Evolutionary conservation across 257 asterid genomes (phyloP).

Genomic region (Solanum pinnatisectum): DNA sequence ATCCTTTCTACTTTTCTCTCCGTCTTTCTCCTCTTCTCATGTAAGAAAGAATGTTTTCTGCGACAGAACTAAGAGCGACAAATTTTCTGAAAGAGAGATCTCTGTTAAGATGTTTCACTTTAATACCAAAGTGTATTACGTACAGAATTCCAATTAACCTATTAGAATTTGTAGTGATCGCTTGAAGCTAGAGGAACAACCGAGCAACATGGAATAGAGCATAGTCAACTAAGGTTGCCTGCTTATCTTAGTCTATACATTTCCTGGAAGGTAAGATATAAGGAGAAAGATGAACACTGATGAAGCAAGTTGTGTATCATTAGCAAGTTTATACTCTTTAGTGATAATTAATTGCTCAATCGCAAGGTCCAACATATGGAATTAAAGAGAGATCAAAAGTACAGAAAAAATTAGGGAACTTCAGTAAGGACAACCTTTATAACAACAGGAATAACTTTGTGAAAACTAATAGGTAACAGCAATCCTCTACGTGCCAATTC

Average conservation of each 20-base stretch:
- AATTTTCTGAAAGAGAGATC: neutral
- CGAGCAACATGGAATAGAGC: neutral
- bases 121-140: neutral
- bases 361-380: neutral
- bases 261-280: neutral
- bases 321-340: neutral
- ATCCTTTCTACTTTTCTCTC: neutral
- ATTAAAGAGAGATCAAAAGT: neutral
- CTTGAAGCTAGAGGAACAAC: neutral
- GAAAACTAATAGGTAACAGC: constrained; percentile 74
- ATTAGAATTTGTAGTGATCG: neutral
- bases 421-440: constrained; percentile 39
- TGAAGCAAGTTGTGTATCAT: neutral
- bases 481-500: constrained; percentile 97
- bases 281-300: neutral
- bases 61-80: neutral
- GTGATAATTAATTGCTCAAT: neutral
- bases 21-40: neutral
- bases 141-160: neutral
- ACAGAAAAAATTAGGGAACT: neutral
- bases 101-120: neutral
- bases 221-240: neutral
- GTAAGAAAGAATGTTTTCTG: neutral
- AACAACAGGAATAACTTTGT: constrained; percentile 84
- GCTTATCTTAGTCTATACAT: neutral